Conservation (phyloP, 768 basidiomycete species). For the Hygrocybe coccinea region DNA sequence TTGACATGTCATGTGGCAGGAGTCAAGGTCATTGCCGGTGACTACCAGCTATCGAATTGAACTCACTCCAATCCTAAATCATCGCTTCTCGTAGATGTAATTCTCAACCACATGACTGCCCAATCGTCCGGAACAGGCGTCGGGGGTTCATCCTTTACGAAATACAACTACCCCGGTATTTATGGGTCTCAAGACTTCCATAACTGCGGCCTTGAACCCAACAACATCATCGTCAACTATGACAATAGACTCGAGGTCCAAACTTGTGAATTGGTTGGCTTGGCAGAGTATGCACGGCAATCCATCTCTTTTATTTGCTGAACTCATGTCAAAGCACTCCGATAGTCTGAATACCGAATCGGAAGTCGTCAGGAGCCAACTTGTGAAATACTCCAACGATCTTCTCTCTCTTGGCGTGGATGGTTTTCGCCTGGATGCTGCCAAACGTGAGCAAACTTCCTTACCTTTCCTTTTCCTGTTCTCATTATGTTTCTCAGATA, state of each 20-base stretch:
- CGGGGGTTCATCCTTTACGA: conserved; percentile 47
- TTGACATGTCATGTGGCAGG: conserved; percentile 48
- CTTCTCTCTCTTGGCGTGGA: conserved; percentile 57
- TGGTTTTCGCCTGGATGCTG: conserved; percentile 59
- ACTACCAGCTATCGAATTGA: neutral
- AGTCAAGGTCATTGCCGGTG: conserved; percentile 53
- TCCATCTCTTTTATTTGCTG: conserved; percentile 16
- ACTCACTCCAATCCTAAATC: too few relatives aligned
- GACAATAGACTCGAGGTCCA: conserved; percentile 51
- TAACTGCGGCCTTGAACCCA: conserved; percentile 52
- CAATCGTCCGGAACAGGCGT: conserved; percentile 44
- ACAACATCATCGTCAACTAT: conserved; percentile 54
- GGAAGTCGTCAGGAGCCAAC: conserved; percentile 48
- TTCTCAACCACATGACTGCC: conserved; percentile 67
- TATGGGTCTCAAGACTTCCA: conserved; percentile 54
- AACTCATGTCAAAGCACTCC: too few relatives aligned
- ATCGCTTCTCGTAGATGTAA: conserved; percentile 36
- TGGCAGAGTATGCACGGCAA: conserved; percentile 44
- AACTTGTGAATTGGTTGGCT: conserved; percentile 47
- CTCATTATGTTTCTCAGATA: conserved; percentile 36
- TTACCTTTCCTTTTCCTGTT: neutral
- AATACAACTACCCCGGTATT: conserved; percentile 50
- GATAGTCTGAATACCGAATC: conserved; percentile 55
- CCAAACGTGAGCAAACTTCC: conserved; percentile 46
- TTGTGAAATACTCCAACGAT: conserved; percentile 58